Evolutionary conservation across 345 rosid genomes (phyloP).

Genomic region (Gynandropsis gynandra): DNA sequence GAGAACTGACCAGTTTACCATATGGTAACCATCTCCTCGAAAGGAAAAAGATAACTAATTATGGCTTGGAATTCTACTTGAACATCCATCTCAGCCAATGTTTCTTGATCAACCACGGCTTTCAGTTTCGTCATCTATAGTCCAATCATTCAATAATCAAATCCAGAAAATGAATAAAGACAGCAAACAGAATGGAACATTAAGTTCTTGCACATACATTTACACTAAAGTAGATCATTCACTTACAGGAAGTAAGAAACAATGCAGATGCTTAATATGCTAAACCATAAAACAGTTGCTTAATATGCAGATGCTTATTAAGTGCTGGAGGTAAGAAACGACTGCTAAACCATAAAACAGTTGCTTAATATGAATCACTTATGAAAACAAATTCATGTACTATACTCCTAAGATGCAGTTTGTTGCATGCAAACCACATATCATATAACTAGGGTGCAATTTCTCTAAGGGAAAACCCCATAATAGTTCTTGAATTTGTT

Average conservation of each 20-base stretch:
- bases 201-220: too few species aligned
- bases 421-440: constrained; percentile 6
- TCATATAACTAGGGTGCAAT: too few species aligned
- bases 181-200: too few species aligned
- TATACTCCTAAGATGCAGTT: too few species aligned
- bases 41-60: constrained; percentile 41
- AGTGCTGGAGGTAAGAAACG: too few species aligned
- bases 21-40: constrained; percentile 75
- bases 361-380: constrained; percentile 6
- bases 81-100: constrained; percentile 95
- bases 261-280: too few species aligned
- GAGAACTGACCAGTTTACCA: constrained; percentile 99
- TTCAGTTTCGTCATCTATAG: constrained; percentile 79
- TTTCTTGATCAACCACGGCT: constrained; percentile 99
- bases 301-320: too few species aligned
- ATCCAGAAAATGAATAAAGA: not conserved
- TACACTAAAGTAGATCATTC: too few species aligned
- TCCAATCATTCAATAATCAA: constrained; percentile 7
- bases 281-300: constrained; percentile 9
- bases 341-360: constrained; percentile 6
- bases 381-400: constrained; percentile 4
- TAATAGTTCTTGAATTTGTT: too few species aligned
- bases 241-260: too few species aligned
- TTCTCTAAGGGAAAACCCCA: too few species aligned
- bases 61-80: constrained; percentile 94